phyloP scores from a whole-genome alignment of 179 eudicot species.

The Spergularia azorica region DNA sequence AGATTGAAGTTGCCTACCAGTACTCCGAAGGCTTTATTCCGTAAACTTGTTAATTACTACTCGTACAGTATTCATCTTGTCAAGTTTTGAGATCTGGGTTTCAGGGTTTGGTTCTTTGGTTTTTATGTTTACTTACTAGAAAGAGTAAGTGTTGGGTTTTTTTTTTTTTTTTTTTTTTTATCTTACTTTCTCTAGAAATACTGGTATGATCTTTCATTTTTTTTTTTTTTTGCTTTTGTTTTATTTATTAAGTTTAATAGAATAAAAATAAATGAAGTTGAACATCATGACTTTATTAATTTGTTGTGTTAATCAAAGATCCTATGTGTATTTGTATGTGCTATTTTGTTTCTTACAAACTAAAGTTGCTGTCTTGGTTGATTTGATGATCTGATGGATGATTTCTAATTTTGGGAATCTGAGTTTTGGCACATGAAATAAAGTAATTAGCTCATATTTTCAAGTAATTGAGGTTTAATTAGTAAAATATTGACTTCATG shows the following conservation, averaged over 20 bases:
- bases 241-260: no score
- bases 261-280: neutral
- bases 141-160: slow-evolving; percentile 18
- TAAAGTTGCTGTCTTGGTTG: no score
- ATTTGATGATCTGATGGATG: neutral
- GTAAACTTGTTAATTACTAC: no score
- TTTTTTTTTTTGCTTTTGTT: neutral
- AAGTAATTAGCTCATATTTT: no score
- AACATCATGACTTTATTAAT: neutral
- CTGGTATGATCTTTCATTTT: neutral
- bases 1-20: no score
- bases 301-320: slow-evolving; percentile 8
- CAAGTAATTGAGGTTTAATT: no score
- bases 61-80: no score
- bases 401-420: neutral
- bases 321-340: neutral
- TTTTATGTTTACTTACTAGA: slow-evolving; percentile 18
- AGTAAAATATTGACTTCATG: no score
- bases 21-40: no score
- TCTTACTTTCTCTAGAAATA: slow-evolving; percentile 19
- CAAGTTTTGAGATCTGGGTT: slow-evolving; percentile 21
- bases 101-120: slow-evolving; percentile 14
- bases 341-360: neutral
- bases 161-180: neutral
- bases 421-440: neutral